Conservation (phyloP, 1,284 basidiomycete species). For the Gomphus bonarii region DNA sequence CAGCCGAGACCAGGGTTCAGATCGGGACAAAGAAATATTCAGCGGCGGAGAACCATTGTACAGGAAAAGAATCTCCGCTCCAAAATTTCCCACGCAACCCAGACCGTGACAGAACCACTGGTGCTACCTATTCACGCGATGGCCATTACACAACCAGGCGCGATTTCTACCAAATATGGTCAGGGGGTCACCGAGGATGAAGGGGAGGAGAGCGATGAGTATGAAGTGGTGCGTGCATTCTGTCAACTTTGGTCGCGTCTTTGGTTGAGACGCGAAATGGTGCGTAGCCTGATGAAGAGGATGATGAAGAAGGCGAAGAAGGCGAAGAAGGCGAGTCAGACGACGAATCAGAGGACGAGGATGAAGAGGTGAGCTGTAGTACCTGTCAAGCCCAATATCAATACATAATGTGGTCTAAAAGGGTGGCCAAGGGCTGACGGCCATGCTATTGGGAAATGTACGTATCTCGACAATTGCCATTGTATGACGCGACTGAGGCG, state of each 20-base stretch:
- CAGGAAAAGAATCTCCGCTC: not conserved
- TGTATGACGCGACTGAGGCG: not conserved
- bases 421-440: constrained; percentile 2
- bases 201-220: constrained; percentile 10
- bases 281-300: constrained; percentile 3
- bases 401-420: not conserved
- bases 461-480: constrained; percentile 2
- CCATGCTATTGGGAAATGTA: constrained; percentile 1
- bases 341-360: not conserved
- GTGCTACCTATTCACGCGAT: not conserved
- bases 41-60: not conserved
- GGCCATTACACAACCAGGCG: not conserved
- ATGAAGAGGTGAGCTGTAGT: not conserved
- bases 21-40: no score
- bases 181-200: not conserved
- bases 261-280: not conserved
- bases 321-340: not conserved
- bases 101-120: not conserved
- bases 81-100: not conserved
- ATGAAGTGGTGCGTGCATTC: constrained; percentile 1
- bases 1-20: no score
- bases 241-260: not conserved
- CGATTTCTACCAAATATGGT: not conserved
- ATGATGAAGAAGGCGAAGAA: constrained; percentile 1
- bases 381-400: not conserved